Evolutionary conservation across 2,329 filamentous ascomycete genomes (phyloP).

Genomic region (Aspergillus niger): DNA sequence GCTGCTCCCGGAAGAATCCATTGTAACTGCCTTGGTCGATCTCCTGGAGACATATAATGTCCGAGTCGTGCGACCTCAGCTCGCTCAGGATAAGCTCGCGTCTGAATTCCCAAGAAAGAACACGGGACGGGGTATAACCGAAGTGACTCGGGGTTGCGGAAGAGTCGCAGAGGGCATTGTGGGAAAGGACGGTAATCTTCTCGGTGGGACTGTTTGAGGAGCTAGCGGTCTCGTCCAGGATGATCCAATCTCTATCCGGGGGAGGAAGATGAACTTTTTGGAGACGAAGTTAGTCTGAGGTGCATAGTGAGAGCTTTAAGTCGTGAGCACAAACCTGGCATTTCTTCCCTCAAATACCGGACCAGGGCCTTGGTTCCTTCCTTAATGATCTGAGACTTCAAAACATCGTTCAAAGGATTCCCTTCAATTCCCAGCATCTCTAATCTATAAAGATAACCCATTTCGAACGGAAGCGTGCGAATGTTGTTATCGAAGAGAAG

Average conservation of each 20-base stretch:
- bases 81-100: slow-evolving; percentile 81
- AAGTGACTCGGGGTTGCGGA: slow-evolving; percentile 84
- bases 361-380: slow-evolving; percentile 85
- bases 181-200: slow-evolving; percentile 81
- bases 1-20: slow-evolving; percentile 82
- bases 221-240: slow-evolving; percentile 61
- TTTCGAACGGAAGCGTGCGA: slow-evolving; percentile 75
- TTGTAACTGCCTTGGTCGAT: slow-evolving; percentile 90
- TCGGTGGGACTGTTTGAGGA: slow-evolving; percentile 57
- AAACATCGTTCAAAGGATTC: slow-evolving; percentile 74
- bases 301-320: not conserved
- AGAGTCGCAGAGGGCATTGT: slow-evolving; percentile 94
- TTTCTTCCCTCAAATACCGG: slow-evolving; percentile 77
- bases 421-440: slow-evolving; percentile 91
- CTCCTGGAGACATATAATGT: slow-evolving; percentile 92
- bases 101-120: slow-evolving; percentile 84
- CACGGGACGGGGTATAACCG: slow-evolving; percentile 82
- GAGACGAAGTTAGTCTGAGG: slow-evolving; percentile 22
- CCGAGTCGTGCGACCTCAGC: slow-evolving; percentile 74
- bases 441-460: slow-evolving; percentile 85
- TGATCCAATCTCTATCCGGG: slow-evolving; percentile 71
- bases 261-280: slow-evolving; percentile 74
- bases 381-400: slow-evolving; percentile 82
- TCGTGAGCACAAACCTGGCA: slow-evolving; percentile 67
- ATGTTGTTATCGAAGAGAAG: slow-evolving; percentile 90